A percentile compares a stretch with the other conserved stretches of the same genome.
phyloP scores from a whole-genome alignment of 495 filamentous ascomycete species.

The Podospora sp. region DNA sequence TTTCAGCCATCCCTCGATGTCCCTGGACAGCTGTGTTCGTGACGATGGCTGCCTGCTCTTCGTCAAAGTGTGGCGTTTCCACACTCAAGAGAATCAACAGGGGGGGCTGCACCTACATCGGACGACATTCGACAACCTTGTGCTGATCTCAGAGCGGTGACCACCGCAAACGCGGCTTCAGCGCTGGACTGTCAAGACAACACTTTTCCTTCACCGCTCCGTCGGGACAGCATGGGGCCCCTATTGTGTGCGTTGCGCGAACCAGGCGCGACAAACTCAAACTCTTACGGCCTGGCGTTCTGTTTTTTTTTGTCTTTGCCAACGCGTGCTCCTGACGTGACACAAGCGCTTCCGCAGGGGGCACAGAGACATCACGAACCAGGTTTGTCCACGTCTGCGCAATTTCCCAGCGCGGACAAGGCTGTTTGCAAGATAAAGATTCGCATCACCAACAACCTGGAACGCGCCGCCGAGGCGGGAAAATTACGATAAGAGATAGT shows the following conservation, averaged over 20 bases:
- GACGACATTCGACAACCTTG: too few relatives aligned
- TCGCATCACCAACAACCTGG: too few relatives aligned
- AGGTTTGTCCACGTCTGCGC: neutral
- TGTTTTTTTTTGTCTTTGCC: neutral
- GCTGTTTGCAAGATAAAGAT: neutral
- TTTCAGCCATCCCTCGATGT: neutral
- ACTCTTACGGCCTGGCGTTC: neutral
- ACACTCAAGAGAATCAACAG: neutral
- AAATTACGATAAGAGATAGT: neutral
- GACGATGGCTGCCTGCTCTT: neutral
- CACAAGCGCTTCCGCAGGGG: neutral
- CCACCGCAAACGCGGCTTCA: neutral
- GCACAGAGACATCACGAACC: neutral
- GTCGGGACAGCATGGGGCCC: neutral
- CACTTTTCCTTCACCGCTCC: neutral
- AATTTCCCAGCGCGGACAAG: conserved; percentile 5
- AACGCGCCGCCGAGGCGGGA: too few relatives aligned
- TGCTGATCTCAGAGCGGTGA: neutral
- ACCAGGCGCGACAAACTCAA: neutral
- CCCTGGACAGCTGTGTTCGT: neutral
- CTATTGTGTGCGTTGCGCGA: neutral
- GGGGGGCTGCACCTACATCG: neutral
- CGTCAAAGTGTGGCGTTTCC: too few relatives aligned
- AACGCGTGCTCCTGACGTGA: neutral
- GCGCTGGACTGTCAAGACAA: neutral